phyloP scores from a whole-genome alignment of 2,329 filamentous ascomycete genomes.

The Cercospora brassicicola region DNA sequence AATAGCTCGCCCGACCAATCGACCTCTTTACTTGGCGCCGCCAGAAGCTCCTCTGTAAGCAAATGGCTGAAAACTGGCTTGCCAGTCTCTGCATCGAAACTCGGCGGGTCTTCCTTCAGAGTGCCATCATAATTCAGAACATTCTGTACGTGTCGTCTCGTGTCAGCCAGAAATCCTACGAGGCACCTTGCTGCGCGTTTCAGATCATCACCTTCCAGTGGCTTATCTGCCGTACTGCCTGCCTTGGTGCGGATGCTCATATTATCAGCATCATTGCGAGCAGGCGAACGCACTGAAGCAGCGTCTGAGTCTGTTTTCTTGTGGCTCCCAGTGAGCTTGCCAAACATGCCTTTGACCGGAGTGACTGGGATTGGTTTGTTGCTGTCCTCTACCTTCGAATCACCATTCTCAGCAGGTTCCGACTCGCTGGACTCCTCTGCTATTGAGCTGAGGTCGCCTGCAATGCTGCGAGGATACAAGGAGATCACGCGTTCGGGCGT shows the following conservation, averaged over 20 bases:
- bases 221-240: constrained; percentile 48
- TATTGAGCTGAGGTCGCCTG: constrained; percentile 72
- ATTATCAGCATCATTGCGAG: constrained; percentile 58
- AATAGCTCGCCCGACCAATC: constrained; percentile 71
- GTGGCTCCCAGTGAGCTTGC: constrained; percentile 48
- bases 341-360: constrained; percentile 47
- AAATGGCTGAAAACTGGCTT: constrained; percentile 49
- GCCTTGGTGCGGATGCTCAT: constrained; percentile 55
- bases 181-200: constrained; percentile 78
- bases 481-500: constrained; percentile 85
- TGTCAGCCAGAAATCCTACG: constrained; percentile 83
- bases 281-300: constrained; percentile 61
- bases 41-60: constrained; percentile 31
- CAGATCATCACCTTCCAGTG: constrained; percentile 77
- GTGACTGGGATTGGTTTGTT: constrained; percentile 38
- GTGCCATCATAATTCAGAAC: constrained; percentile 61
- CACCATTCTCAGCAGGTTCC: constrained; percentile 45
- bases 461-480: constrained; percentile 79
- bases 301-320: constrained; percentile 52
- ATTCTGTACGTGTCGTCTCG: constrained; percentile 65
- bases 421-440: constrained; percentile 44
- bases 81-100: constrained; percentile 43
- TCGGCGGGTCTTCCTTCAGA: constrained; percentile 57
- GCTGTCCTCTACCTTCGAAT: constrained; percentile 33
- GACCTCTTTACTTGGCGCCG: constrained; percentile 40